Evolutionary conservation across 2,329 filamentous ascomycete genomes (phyloP).

Genomic region (Ophiognomonia clavigignenti-juglandacearum): DNA sequence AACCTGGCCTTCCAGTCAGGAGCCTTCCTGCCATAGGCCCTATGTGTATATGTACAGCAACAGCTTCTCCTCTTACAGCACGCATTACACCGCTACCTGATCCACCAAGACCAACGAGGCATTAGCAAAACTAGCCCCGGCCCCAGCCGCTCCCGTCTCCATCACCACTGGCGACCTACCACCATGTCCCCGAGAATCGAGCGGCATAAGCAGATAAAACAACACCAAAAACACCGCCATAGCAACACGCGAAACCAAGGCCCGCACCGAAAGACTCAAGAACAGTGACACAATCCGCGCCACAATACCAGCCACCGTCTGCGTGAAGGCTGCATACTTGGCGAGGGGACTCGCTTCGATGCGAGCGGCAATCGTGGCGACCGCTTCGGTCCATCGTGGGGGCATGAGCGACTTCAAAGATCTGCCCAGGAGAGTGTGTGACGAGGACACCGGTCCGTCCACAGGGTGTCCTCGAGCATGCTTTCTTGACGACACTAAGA

Average conservation of each 20-base stretch:
- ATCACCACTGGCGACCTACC: too few species aligned
- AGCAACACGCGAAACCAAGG: conserved; percentile 15
- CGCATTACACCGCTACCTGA: too few species aligned
- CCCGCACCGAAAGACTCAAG: conserved; percentile 14
- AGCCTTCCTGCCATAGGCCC: too few species aligned
- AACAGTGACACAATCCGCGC: conserved; percentile 6
- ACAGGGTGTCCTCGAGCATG: too few species aligned
- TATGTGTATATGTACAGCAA: too few species aligned
- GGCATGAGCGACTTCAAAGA: conserved; percentile 9
- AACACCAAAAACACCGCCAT: conserved; percentile 14
- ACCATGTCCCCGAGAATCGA: not conserved
- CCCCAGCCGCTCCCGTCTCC: too few species aligned
- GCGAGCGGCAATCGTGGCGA: conserved; percentile 4
- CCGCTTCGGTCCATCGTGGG: conserved; percentile 3
- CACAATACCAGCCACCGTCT: conserved; percentile 10
- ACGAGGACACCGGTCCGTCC: too few species aligned
- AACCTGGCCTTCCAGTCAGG: too few species aligned
- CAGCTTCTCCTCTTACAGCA: too few species aligned
- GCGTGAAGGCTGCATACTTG: conserved; percentile 10
- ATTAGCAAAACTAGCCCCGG: too few species aligned
- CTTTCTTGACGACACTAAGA: too few species aligned
- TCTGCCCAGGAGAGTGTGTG: conserved; percentile 2
- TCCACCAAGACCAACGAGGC: too few species aligned
- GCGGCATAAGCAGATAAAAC: conserved; percentile 10
- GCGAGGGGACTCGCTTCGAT: conserved; percentile 6